Percentiles rank a stretch among this genome's conserved stretches.
phyloP scores from a whole-genome alignment of 306 rosid species.

The Senna tora region DNA sequence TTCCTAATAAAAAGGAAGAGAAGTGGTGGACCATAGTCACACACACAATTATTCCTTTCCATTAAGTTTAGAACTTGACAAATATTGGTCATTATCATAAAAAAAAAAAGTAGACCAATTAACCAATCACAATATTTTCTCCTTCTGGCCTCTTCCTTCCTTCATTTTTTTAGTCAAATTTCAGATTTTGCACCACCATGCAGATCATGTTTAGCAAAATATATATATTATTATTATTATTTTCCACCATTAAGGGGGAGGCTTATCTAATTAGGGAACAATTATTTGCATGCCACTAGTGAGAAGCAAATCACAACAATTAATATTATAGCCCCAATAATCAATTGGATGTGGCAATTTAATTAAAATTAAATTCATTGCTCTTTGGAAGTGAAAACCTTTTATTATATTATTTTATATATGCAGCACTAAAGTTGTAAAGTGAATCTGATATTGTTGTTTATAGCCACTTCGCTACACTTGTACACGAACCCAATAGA shows the following conservation, averaged over 20 bases:
- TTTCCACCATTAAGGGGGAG: not conserved
- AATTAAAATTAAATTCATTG: not conserved
- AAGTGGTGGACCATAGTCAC: not conserved
- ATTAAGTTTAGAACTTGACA: not conserved
- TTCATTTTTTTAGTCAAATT: not conserved
- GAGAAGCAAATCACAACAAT: not conserved
- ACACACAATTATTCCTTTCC: not conserved
- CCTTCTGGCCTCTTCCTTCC: not conserved
- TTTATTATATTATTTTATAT: too few species aligned
- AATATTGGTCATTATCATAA: not conserved
- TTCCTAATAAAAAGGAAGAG: not conserved
- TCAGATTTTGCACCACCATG: slow-evolving; percentile 1
- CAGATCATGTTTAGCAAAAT: not conserved
- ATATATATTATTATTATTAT: too few species aligned
- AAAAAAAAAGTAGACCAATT: not conserved
- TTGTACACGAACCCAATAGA: not conserved
- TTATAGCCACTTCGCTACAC: slow-evolving; percentile 14
- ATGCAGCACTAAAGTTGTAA: slow-evolving; percentile 22
- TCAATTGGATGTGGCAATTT: not conserved
- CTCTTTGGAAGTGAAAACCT: not conserved
- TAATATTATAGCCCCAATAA: too few species aligned
- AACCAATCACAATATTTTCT: not conserved
- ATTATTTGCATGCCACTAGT: not conserved
- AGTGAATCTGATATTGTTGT: slow-evolving; percentile 15
- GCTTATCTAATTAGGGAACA: not conserved